Percentiles rank a stretch among this genome's conserved stretches.
Conservation (phyloP, 163 green algal genomes). For the Chloromonas sp. region DNA sequence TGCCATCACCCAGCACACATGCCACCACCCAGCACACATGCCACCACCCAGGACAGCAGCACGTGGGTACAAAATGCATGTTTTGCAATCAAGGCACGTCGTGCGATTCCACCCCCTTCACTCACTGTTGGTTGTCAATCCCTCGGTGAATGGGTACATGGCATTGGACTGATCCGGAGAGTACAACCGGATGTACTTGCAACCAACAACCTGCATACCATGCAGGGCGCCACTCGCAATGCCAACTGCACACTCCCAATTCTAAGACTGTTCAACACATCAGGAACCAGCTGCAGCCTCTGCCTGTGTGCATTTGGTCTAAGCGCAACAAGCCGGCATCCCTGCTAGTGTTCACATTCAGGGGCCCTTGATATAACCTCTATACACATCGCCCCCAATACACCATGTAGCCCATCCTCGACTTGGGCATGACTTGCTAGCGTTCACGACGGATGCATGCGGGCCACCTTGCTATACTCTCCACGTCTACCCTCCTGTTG, state of each 20-base stretch:
- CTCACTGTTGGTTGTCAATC: slow-evolving; percentile 68
- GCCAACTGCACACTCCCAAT: no score
- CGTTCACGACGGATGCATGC: no score
- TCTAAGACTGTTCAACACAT: no score
- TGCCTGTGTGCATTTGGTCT: no score
- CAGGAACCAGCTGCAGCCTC: no score
- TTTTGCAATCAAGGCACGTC: neutral
- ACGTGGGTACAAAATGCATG: no score
- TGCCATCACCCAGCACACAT: neutral
- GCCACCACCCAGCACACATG: neutral
- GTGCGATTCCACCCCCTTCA: neutral
- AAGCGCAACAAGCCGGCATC: no score
- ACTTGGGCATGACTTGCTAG: no score
- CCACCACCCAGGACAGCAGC: neutral
- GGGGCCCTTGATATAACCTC: neutral
- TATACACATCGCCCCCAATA: neutral
- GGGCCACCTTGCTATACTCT: no score
- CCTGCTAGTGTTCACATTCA: neutral
- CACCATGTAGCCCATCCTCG: no score
- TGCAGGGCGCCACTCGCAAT: neutral
- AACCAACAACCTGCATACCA: slow-evolving; percentile 59
- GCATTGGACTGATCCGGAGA: slow-evolving; percentile 26
- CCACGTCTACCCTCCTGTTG: no score
- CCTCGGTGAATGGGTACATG: slow-evolving; percentile 57
- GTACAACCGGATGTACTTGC: slow-evolving; percentile 93